These are phyloP conservation scores for Lepiota subincarnata DNA, from an alignment of 768 basidiomycete genomes.

Conservation along the genomic window DNA sequence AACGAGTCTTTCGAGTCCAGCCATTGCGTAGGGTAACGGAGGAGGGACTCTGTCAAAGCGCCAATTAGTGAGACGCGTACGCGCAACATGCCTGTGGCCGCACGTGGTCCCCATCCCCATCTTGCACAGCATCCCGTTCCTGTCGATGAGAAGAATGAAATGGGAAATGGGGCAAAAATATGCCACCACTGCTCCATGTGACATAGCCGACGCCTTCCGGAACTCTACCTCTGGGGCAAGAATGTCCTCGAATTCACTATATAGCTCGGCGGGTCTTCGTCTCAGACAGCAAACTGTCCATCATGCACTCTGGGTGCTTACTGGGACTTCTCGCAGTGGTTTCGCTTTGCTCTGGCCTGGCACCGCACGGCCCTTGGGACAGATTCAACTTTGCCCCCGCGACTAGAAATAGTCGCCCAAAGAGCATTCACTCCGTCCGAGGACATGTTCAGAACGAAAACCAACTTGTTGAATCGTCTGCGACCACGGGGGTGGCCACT, in stretches of 20 bases:
- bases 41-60: not conserved
- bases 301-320: not conserved
- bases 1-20: slow-evolving; percentile 50
- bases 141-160: too few relatives aligned
- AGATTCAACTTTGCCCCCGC: slow-evolving; percentile 37
- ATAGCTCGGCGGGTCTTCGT: not conserved
- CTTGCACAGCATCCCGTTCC: too few relatives aligned
- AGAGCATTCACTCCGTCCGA: slow-evolving; percentile 19
- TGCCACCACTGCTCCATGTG: not conserved
- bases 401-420: slow-evolving; percentile 27
- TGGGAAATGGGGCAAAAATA: too few relatives aligned
- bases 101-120: too few relatives aligned
- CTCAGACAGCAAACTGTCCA: not conserved
- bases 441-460: slow-evolving; percentile 25
- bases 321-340: not conserved
- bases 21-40: slow-evolving; percentile 36
- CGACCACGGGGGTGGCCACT: slow-evolving; percentile 19
- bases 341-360: slow-evolving; percentile 11
- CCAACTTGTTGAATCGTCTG: slow-evolving; percentile 21
- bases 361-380: slow-evolving; percentile 41
- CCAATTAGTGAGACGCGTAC: not conserved
- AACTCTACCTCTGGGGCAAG: not conserved
- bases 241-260: not conserved
- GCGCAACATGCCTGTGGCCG: not conserved
- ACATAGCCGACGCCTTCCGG: not conserved